Conservation (phyloP, 768 basidiomycete species). For the Leccinellum rugosiceps region DNA sequence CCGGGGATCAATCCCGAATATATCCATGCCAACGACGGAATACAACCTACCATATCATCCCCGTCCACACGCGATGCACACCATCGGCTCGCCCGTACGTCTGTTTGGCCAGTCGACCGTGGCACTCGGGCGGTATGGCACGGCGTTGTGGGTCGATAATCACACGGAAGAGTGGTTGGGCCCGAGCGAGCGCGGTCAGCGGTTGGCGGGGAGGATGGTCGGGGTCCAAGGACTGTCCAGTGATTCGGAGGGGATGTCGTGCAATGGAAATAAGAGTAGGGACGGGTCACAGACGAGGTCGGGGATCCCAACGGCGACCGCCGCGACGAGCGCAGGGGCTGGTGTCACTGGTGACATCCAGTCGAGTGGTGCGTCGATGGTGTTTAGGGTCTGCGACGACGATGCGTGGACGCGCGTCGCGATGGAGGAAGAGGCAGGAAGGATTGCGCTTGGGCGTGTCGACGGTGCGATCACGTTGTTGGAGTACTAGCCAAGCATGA, state of each 20-base stretch:
- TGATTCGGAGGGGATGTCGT: background rate
- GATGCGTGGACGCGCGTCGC: constrained; percentile 48
- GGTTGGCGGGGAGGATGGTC: constrained; percentile 45
- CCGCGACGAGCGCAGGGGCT: background rate
- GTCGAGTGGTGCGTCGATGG: constrained; percentile 24
- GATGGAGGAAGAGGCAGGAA: constrained; percentile 38
- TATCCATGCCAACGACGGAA: constrained; percentile 8
- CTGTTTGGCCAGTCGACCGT: constrained; percentile 54
- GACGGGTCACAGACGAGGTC: background rate
- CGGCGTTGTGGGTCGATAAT: constrained; percentile 64
- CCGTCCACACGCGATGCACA: constrained; percentile 33
- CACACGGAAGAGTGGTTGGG: constrained; percentile 51
- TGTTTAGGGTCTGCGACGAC: constrained; percentile 44
- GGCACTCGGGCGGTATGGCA: constrained; percentile 55
- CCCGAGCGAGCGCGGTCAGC: constrained; percentile 50
- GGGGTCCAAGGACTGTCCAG: no score
- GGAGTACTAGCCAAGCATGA: constrained; percentile 39
- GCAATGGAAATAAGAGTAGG: background rate
- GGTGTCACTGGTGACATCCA: no score
- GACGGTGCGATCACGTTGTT: constrained; percentile 50
- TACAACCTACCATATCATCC: constrained; percentile 47
- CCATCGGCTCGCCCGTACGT: constrained; percentile 54
- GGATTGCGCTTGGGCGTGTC: constrained; percentile 33
- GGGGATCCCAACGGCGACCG: background rate
- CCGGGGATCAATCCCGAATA: background rate